Percentiles rank a stretch among this genome's conserved stretches.
phyloP scores from a whole-genome alignment of 441 rosid genomes.

The Mallotus japonicus region DNA sequence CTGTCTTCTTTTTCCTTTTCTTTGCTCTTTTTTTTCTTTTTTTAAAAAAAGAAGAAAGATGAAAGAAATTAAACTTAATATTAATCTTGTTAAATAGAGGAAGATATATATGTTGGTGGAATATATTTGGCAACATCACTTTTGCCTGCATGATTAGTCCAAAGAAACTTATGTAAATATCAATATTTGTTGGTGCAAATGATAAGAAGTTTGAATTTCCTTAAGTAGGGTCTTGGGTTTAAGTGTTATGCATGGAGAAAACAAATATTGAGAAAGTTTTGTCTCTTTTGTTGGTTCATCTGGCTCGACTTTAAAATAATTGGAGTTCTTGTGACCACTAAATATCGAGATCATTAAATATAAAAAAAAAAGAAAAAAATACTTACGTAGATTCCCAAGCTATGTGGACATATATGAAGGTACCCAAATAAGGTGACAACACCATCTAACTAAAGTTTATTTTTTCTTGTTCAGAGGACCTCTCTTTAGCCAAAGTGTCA shows the following conservation, averaged over 20 bases:
- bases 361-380: neutral
- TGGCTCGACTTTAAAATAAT: too few relatives aligned
- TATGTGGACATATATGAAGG: constrained; percentile 27
- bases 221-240: too few relatives aligned
- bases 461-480: neutral
- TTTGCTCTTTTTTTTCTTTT: neutral
- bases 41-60: neutral
- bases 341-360: too few relatives aligned
- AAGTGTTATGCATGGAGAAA: too few relatives aligned
- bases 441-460: constrained; percentile 24
- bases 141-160: constrained; percentile 34
- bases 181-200: too few relatives aligned
- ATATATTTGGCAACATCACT: constrained; percentile 36
- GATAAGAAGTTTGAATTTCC: too few relatives aligned
- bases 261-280: too few relatives aligned
- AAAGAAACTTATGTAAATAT: constrained; percentile 9
- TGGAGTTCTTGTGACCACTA: too few relatives aligned
- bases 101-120: constrained; percentile 24
- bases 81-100: neutral
- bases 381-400: constrained; percentile 38
- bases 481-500: constrained; percentile 3
- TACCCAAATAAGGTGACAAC: constrained; percentile 34
- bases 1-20: neutral
- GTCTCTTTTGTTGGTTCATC: too few relatives aligned
- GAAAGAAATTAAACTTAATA: neutral